Evolutionary conservation across 1,284 basidiomycete species (phyloP).

Genomic region (Trichosporon coremiiforme): DNA sequence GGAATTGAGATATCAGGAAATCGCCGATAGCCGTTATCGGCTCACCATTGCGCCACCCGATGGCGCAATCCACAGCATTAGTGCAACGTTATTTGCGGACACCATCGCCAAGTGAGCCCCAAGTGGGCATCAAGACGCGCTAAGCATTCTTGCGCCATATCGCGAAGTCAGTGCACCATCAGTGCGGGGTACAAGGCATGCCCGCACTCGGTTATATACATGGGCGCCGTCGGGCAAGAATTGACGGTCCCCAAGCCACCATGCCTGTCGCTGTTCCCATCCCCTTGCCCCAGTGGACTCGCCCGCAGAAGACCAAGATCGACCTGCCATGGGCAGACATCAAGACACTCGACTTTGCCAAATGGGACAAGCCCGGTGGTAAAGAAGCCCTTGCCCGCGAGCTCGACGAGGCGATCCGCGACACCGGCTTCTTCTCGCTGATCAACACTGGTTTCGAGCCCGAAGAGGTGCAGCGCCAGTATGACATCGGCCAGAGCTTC

Average conservation of each 20-base stretch:
- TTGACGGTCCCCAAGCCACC: not conserved
- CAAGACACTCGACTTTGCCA: slow-evolving; percentile 65
- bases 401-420: slow-evolving; percentile 25
- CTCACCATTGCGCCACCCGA: not conserved
- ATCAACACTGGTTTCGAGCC: slow-evolving; percentile 38
- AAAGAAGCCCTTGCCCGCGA: slow-evolving; percentile 57
- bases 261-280: slow-evolving; percentile 33
- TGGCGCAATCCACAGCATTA: not conserved
- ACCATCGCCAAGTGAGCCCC: no score
- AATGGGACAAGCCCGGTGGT: slow-evolving; percentile 59
- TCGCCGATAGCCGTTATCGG: slow-evolving; percentile 4
- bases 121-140: not conserved
- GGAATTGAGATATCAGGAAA: slow-evolving; percentile 3
- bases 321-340: slow-evolving; percentile 65
- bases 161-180: not conserved
- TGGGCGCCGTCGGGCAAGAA: no score
- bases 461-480: slow-evolving; percentile 43
- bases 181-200: not conserved
- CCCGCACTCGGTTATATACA: not conserved
- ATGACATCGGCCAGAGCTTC: slow-evolving; percentile 44
- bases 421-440: slow-evolving; percentile 42
- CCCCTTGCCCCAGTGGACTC: slow-evolving; percentile 37
- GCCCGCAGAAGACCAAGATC: slow-evolving; percentile 36
- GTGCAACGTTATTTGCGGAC: not conserved
- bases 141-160: not conserved